Base-by-base conservation (phyloP, 1,284 basidiomycete species). In the Microbotryum violaceum region DNA sequence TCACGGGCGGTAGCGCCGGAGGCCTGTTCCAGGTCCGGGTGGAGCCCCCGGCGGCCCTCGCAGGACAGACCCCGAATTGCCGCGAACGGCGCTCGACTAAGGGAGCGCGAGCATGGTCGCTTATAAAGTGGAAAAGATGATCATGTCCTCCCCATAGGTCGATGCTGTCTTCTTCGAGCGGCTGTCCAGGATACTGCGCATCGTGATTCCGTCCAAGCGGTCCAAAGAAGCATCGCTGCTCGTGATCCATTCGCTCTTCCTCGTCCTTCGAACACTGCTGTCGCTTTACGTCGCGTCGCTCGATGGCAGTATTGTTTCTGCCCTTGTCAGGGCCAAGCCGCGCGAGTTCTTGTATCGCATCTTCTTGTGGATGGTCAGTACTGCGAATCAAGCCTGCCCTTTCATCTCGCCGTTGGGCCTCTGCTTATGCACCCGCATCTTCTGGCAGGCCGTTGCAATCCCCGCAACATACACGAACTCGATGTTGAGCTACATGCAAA, bases 201-300 rank as follows among this genome's bases (percentile, higher is more conserved):
- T 97, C 65, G 89, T 96, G 21, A 90, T 97, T 62, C 94, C 93
- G 3, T 82, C 86, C 27, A 77, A 90, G 67, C 82, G 83, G 54
- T 90, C 87, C 6, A 89, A 91, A 70, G 92, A 97, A 75, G 89
- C 91, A 0, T 78, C 88, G 49, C 82, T 97, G 61, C 81, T 98
- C 7, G 78, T 87, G 58, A 25, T 91, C 78, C 92, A 97, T 74
- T 89, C 91, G 6, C 83, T 84, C 71, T 83, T 97, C 67, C 82
- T 98, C 57, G 81, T 97, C 20, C 86, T 90, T 64, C 79, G 93
- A 64, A 97, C 93, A 3, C 86, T 89, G 12, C 85, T 97, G 57
- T 91, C 88, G 27, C 79, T 98, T n/a, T 97, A 97, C 73, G 91
- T 98, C 54, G 93, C 94, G 9, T 85, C 89, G 56, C 80, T 97